Evolutionary conservation across 2,329 filamentous ascomycete species (phyloP), one percentile per base, ranked within the genome.

Genomic region (Fusarium sp.): DNA sequence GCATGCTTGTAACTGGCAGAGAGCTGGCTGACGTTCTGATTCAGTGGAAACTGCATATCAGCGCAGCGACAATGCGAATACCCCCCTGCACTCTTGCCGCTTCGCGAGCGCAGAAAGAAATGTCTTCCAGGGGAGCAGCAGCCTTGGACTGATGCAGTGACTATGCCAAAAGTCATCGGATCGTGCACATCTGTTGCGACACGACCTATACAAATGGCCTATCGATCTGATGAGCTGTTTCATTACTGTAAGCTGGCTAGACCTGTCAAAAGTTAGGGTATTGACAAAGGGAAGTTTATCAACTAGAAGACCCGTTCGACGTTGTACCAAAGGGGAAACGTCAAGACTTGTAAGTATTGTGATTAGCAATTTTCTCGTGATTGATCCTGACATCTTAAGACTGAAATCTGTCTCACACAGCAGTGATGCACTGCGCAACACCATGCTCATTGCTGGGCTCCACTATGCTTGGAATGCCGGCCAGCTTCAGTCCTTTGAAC

Each of bases 401-500:
- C 20, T 74, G 8, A 24, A 54, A 16, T 60, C 58, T 12, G 62
- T 65, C 2, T 43, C 54, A 20, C 53, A 56, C 15, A 56, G 24
- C n/a, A 10, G 65, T 2, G 64, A 70, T 30, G 58, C 70, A 6
- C 62, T 75, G 1, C 65, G 73, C 3, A 65, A 68, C 13, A 67
- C 65, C 8, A 57, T 75, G 16, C 64, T 75, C 3, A 63, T 75
- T 8, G 72, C 73, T 6, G 70, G 70, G 2, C 16, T 74, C 1
- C 73, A 75, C 34, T 75, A 67, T 34, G 56, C 68, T 0, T 74
- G 70, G 70, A 71, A 65, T 3, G 55, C 46, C 3, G 72, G 72
- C 12, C 51, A 61, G 4, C 8, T 74, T 8, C 22, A 32, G 13
- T 52, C 27, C 5, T 73, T 65, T 27, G 72, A 74, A 16, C 51